phyloP scores from a whole-genome alignment of 2,329 filamentous ascomycete species.

The Gaeumannomyces sp. region DNA sequence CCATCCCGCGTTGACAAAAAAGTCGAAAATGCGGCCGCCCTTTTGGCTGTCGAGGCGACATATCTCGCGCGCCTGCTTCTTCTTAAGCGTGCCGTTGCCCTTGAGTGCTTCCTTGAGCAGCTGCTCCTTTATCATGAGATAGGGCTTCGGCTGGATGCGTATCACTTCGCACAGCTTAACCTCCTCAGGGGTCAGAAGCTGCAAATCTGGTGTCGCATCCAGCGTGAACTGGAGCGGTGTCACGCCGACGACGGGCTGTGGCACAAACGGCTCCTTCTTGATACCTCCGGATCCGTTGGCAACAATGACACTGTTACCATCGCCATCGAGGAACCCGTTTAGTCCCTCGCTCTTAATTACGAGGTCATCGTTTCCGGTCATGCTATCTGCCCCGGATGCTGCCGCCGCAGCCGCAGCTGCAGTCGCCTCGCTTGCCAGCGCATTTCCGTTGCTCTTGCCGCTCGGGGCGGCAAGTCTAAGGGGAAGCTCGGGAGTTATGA shows the following conservation, averaged over 20 bases:
- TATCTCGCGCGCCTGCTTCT: conserved; percentile 86
- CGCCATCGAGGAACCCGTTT: conserved; percentile 29
- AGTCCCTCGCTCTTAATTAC: conserved; percentile 32
- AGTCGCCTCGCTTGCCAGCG: conserved; percentile 33
- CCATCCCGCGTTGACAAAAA: conserved; percentile 90
- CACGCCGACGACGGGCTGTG: conserved; percentile 54
- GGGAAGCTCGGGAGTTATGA: conserved; percentile 75
- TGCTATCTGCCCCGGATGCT: conserved; percentile 14
- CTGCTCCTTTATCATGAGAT: conserved; percentile 88
- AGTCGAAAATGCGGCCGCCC: conserved; percentile 82
- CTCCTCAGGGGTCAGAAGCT: conserved; percentile 80
- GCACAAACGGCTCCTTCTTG: conserved; percentile 45
- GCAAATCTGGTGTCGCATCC: conserved; percentile 74
- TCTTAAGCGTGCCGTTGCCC: conserved; percentile 81
- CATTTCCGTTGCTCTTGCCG: conserved; percentile 44
- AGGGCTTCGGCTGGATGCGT: conserved; percentile 86
- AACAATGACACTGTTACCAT: conserved; percentile 25
- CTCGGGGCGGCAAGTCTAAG: conserved; percentile 40
- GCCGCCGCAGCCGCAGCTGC: conserved; percentile 19
- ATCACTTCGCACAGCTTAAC: conserved; percentile 78
- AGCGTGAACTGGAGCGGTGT: conserved; percentile 62
- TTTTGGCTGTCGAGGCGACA: conserved; percentile 80
- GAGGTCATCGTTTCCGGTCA: conserved; percentile 25
- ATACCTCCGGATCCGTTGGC: conserved; percentile 20
- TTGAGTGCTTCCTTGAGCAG: conserved; percentile 88